Base-by-base conservation (phyloP, 1,284 basidiomycete species). In the Anthracocystis panici-leucophaei region DNA sequence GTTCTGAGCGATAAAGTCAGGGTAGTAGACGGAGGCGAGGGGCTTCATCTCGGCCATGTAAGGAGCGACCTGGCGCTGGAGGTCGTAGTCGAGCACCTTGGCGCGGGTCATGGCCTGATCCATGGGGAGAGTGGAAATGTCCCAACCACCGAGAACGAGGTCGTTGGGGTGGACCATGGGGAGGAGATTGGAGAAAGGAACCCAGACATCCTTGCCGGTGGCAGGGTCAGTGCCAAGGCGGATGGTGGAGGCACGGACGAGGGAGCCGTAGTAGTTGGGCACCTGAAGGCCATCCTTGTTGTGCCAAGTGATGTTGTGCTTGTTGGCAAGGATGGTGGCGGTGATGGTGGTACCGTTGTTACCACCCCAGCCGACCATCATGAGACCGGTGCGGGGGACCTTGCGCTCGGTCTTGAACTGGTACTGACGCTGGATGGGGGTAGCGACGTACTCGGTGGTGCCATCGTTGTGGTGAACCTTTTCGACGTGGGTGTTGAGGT, bases 91-190 rank as follows among this genome's bases (percentile, higher is more conserved):
- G 74, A 99, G 91, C 60, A 99, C 96, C 87, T 95, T 89, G 61
- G 95, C 93, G 76, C 96, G 93, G 72, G 89, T 88, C 94, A 98
- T 97, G 31, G 97, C 94, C 87, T 92, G 89, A 87, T 97, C 95
- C 88, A 99, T 89, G 57, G 91, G 87, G 48, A 91, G 62, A 59
- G 91, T 90, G 53, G 94, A 97, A 84, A 99, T 98, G 85, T 99
- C 96, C 97, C 96, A 99, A 35, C 96, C 97, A 65, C 95, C 93
- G 78, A 98, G 62, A 75, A 98, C 94, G 83, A 99, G 91, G 87
- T 99, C 97, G 86, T 97, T 96, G 76, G 96, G 96, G 88, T 98
- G 95, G 61, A 97, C 95, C 93, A 97, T 97, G 65, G 96, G 96
- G 53, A 98, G 89, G 78, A 98, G 91, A 83, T 97, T 95, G 46